Evolutionary conservation across 352 stramenopile species (phyloP).

Genomic region (Labyrinthula sp.): DNA sequence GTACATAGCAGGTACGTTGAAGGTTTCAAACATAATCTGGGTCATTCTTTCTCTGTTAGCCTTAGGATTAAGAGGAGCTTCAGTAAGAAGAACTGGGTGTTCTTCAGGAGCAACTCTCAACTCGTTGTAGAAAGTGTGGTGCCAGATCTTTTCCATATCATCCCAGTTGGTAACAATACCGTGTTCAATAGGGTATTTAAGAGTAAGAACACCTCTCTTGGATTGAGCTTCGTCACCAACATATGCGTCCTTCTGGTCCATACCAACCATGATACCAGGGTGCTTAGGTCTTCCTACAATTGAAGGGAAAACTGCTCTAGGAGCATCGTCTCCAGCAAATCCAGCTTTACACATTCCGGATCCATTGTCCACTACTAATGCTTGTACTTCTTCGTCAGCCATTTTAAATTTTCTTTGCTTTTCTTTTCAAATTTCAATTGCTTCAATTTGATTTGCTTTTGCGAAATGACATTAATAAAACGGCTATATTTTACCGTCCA

Average conservation of each 20-base stretch:
- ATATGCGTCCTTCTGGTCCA: constrained; percentile 71
- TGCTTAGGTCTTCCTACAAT: constrained; percentile 44
- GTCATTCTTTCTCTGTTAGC: constrained; percentile 70
- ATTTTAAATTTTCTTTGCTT: too few species aligned
- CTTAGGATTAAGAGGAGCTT: constrained; percentile 64
- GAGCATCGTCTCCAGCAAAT: constrained; percentile 60
- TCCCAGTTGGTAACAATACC: constrained; percentile 69
- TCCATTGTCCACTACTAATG: constrained; percentile 22
- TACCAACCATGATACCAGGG: constrained; percentile 59
- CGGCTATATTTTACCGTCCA: too few species aligned
- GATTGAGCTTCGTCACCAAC: constrained; percentile 74
- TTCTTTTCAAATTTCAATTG: too few species aligned
- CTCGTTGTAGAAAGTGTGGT: constrained; percentile 98
- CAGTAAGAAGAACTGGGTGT: constrained; percentile 76
- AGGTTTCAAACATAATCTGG: constrained; percentile 98
- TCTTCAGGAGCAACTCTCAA: constrained; percentile 75
- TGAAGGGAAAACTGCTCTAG: constrained; percentile 48
- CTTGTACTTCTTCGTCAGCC: constrained; percentile 26
- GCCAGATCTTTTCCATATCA: constrained; percentile 98
- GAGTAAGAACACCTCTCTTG: constrained; percentile 52
- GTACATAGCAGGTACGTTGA: constrained; percentile 93
- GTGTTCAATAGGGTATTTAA: constrained; percentile 62
- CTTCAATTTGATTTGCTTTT: too few species aligned
- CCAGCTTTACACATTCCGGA: constrained; percentile 41
- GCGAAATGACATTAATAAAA: too few species aligned